Evolutionary conservation across 257 asterid genomes (phyloP), one percentile per base, ranked within the genome.

Genomic region (Solanum chmielewskii): DNA sequence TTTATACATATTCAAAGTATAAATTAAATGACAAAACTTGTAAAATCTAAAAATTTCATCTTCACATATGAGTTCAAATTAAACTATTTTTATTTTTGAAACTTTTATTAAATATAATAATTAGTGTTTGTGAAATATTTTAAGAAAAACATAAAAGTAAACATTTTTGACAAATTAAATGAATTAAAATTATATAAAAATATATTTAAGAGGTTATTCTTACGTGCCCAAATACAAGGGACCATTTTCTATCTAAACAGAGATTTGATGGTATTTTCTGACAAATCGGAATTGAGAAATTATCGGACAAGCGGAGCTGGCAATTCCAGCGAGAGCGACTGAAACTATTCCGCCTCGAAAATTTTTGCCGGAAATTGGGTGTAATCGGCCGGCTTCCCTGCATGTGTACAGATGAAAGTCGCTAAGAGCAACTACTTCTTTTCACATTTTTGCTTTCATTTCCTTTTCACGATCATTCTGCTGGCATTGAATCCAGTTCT

Each of bases 401-500:
- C 41, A 49, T 47, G 66, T 78, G 42, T 27, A 45, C 84, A 45
- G 35, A 78, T 78, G 84, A 78, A 78, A 78, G 84, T 78, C 42
- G 66, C 39, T 5, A 78, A 78, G 42, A 27, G 18, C 42, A 78
- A 27, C 27, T 45, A 49, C 64, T 44, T 14, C 31, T 45, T 44
- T 1, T 44, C 64, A 3, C 11, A 21, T 7, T 42, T 41, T 45
- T 8, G 23, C 13, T 18, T 15, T 7, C 0, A 44, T 85, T 85
- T 68, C 41, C 31, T 92, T n/a, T 85, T 87, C 27, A 49, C 88
- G 25, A 44, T 84, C 3, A 85, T 96, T 81, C 84, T 88, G 20
- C 89, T 87, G 25, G 84, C 86, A 29, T 84, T 92, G 20, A 87
- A 86, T 66, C 71, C 91, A 59, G 90, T 86, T 44, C 49, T 90